phyloP scores from a whole-genome alignment of 306 rosid genomes.

The Astragalus membranaceus region DNA sequence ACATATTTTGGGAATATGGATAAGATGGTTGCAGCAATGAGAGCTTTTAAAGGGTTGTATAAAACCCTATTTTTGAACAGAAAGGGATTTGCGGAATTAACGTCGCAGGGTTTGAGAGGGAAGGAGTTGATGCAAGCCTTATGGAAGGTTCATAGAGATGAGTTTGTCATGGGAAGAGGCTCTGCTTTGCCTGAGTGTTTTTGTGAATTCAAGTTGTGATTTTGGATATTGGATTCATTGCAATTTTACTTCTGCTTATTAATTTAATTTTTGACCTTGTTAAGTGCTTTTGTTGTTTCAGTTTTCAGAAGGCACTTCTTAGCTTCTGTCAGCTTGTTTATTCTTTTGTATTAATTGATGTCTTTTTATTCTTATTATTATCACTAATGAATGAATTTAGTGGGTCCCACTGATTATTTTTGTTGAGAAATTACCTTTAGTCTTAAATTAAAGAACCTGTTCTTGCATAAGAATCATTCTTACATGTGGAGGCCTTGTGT shows the following conservation, averaged over 20 bases:
- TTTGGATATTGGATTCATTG: slow-evolving; percentile 1
- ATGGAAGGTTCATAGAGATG: slow-evolving; percentile 67
- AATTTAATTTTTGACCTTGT: not conserved
- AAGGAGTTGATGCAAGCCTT: slow-evolving; percentile 53
- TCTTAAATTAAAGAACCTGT: too few relatives aligned
- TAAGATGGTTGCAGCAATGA: slow-evolving; percentile 96
- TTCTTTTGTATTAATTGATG: slow-evolving; percentile 3
- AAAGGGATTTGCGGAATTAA: slow-evolving; percentile 69
- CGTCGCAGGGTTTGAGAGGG: slow-evolving; percentile 49
- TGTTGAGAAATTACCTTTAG: too few relatives aligned
- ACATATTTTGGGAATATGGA: slow-evolving; percentile 97
- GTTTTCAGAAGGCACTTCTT: not conserved
- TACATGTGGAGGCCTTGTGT: too few relatives aligned
- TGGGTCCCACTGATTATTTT: not conserved
- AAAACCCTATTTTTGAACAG: slow-evolving; percentile 72
- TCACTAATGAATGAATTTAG: not conserved
- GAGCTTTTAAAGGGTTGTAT: slow-evolving; percentile 61
- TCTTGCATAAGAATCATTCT: too few relatives aligned
- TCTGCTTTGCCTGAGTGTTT: slow-evolving; percentile 77
- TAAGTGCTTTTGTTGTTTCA: not conserved
- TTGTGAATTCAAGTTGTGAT: slow-evolving; percentile 77
- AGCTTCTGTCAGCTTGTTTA: not conserved
- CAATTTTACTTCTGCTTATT: not conserved
- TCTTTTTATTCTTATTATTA: not conserved
- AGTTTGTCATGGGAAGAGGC: slow-evolving; percentile 73